Percentiles rank a stretch among this genome's conserved stretches.
Evolutionary conservation across 768 basidiomycete genomes (phyloP).

Genomic region (Rhizopogon sp.): DNA sequence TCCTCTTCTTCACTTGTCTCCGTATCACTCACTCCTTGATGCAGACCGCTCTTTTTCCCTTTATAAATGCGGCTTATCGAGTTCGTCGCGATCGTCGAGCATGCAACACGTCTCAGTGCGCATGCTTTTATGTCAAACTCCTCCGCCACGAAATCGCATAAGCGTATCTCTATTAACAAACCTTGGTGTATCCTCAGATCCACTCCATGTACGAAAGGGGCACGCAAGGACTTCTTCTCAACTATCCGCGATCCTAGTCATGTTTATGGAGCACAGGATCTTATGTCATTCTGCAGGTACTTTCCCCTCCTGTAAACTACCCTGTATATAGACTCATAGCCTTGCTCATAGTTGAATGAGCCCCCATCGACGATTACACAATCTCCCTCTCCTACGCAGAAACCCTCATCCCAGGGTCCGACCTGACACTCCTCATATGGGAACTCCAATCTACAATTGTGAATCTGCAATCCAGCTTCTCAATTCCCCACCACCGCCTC

Average conservation of each 20-base stretch:
- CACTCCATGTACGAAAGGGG: slow-evolving; percentile 40
- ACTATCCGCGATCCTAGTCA: slow-evolving; percentile 89
- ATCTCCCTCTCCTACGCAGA: slow-evolving; percentile 83
- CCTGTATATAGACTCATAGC: slow-evolving; percentile 3
- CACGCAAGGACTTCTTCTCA: slow-evolving; percentile 53
- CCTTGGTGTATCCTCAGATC: too few species aligned
- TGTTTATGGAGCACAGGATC: slow-evolving; percentile 91
- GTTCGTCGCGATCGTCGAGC: too few species aligned
- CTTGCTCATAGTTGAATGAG: slow-evolving; percentile 70
- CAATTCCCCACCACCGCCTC: slow-evolving; percentile 36
- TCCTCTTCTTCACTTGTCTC: too few species aligned
- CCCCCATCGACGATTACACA: slow-evolving; percentile 81
- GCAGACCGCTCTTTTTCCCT: too few species aligned
- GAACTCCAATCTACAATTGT: slow-evolving; percentile 90
- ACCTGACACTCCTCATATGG: slow-evolving; percentile 89
- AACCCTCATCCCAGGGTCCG: slow-evolving; percentile 63
- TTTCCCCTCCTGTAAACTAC: not conserved
- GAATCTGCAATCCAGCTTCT: slow-evolving; percentile 79
- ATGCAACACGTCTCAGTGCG: too few species aligned
- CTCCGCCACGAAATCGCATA: too few species aligned
- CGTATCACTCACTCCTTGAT: too few species aligned
- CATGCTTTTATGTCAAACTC: too few species aligned
- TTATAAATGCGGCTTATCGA: too few species aligned
- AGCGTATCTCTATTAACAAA: too few species aligned
- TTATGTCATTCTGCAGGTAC: slow-evolving; percentile 84